phyloP scores from a whole-genome alignment of 345 rosid species.

The Heritiera fomes region DNA sequence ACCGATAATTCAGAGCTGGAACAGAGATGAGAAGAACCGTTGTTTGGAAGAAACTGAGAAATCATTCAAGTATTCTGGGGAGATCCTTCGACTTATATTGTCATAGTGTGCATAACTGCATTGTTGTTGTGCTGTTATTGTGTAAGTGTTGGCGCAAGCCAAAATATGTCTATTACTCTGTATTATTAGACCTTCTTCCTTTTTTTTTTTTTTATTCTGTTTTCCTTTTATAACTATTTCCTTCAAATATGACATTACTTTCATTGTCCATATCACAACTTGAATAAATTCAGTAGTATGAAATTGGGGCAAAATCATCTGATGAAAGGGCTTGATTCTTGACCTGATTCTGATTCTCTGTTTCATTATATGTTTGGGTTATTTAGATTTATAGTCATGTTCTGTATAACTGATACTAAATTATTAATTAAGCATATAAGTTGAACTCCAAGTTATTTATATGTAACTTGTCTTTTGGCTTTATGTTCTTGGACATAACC shows the following conservation, averaged over 20 bases:
- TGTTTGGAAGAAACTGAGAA: slow-evolving; percentile 96
- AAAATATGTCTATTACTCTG: background rate
- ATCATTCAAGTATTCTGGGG: slow-evolving; percentile 88
- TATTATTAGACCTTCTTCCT: background rate
- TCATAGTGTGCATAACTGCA: slow-evolving; percentile 34
- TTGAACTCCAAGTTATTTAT: background rate
- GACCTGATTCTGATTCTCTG: background rate
- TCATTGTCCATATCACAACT: background rate
- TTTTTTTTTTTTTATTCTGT: background rate
- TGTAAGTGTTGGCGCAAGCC: slow-evolving; percentile 14
- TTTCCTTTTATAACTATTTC: background rate
- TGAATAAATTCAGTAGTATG: background rate
- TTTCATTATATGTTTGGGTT: background rate
- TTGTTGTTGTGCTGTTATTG: background rate
- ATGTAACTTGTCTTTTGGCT: background rate
- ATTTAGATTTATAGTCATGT: background rate
- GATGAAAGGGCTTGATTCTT: background rate
- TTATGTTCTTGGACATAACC: background rate
- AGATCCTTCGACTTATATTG: slow-evolving; percentile 83
- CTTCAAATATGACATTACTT: background rate
- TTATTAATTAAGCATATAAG: background rate
- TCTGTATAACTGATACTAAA: background rate
- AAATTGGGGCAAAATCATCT: background rate
- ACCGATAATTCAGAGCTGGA: slow-evolving; percentile 63
- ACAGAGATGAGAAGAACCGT: slow-evolving; percentile 80